Evolutionary conservation across 495 filamentous ascomycete species (phyloP), one percentile per base, ranked within the genome.

Genomic region (Friedmanniomyces endolithicus): DNA sequence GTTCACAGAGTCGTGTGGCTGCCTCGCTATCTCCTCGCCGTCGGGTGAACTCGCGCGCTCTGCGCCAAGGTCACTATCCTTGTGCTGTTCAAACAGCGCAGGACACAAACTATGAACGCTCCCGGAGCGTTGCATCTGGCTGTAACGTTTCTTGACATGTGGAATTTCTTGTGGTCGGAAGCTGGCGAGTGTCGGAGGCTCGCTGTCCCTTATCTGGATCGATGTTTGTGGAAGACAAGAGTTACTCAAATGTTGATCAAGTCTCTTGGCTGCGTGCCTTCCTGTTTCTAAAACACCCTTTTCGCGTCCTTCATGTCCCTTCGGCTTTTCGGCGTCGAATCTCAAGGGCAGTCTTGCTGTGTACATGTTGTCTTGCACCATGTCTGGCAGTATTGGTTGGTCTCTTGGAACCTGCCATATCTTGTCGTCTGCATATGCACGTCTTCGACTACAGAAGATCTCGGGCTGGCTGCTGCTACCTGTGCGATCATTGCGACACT

Each of bases 211-310:
- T 41, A 6, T 14, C 39, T 41, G 39, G 39, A 41, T 41, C 39
- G 39, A 41, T 41, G 39, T 41, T 41, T 41, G 39, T 41, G 39
- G 39, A 41, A 41, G 39, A 41, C 39, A 41, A 41, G 39, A 41
- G 39, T 41, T 41, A 41, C 12, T 41, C 39, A 41, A 41, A 41
- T 41, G 39, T 41, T 41, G 39, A 41, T 41, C 39, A 41, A 41
- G 39, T 41, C 39, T 41, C 39, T 41, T 41, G 39, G 39, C 39
- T n/a, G 39, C 39, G 39, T 41, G 39, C 39, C 19, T 41, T 41
- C 39, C 39, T 41, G 39, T 41, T 41, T 41, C 39, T 41, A 41
- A 14, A 41, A 41, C 39, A 41, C 19, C 39, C 39, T 41, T 41
- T 41, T 41, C 16, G 39, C 39, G 39, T 41, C 39, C 39, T 41